These are phyloP conservation scores for Scutellaria minor DNA, from an alignment of 257 asterid genomes.

Conservation along the genomic window DNA sequence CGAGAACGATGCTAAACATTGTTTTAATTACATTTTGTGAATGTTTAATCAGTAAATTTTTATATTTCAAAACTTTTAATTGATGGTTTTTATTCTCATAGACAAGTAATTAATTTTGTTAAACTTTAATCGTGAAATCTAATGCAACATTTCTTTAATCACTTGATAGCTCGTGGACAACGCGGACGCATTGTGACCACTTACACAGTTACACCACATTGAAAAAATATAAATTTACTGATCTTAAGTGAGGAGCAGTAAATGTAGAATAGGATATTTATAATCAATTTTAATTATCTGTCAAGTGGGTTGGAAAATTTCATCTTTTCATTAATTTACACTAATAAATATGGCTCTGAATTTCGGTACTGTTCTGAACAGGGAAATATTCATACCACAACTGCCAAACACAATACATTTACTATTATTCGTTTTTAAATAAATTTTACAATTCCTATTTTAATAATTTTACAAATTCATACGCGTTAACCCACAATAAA, in stretches of 20 bases:
- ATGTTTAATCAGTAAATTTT: no score
- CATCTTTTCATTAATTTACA: conserved; percentile 28
- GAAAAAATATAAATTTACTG: neutral
- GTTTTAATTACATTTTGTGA: no score
- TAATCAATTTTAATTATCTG: conserved; percentile 26
- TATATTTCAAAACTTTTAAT: no score
- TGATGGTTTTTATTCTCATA: no score
- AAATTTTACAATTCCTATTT: neutral
- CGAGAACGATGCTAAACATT: no score
- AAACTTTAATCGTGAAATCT: no score
- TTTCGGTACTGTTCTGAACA: conserved; percentile 37
- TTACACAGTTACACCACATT: neutral
- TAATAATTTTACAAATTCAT: neutral
- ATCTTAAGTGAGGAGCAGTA: neutral
- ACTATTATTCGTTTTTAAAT: conserved; percentile 26
- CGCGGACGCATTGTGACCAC: conserved; percentile 15
- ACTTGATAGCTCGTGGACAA: conserved; percentile 17
- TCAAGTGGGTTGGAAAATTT: conserved; percentile 22
- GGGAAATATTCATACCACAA: conserved; percentile 44
- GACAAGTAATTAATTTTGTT: no score
- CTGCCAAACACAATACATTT: conserved; percentile 41
- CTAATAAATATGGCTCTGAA: conserved; percentile 43
- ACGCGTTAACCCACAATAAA: conserved; percentile 20
- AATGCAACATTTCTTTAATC: no score
- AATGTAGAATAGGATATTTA: conserved; percentile 24